Evolutionary conservation across 208 protist species (phyloP).

Genomic region (Trichomonas tenax): DNA sequence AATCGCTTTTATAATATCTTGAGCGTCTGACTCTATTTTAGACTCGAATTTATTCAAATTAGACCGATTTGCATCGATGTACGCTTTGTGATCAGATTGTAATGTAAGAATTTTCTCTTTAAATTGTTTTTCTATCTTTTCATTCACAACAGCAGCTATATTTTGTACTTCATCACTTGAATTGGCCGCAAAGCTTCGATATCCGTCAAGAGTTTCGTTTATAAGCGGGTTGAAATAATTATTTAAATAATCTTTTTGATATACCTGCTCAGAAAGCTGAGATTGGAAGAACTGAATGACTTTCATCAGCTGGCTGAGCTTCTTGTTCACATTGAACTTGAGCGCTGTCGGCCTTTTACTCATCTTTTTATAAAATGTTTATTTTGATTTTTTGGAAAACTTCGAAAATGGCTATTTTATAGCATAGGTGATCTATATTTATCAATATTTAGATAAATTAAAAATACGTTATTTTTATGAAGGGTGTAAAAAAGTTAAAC

Average conservation of each 20-base stretch:
- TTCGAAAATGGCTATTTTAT: too few relatives aligned
- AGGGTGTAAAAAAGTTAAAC: too few relatives aligned
- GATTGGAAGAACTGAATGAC: neutral
- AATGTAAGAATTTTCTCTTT: neutral
- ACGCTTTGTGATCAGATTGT: neutral
- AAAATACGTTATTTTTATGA: too few relatives aligned
- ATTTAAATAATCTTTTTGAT: neutral
- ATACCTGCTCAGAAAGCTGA: neutral
- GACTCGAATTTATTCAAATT: neutral
- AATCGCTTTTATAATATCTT: neutral
- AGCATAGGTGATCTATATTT: too few relatives aligned
- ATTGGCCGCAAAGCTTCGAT: neutral
- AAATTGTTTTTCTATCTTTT: neutral
- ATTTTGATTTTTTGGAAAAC: too few relatives aligned
- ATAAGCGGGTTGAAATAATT: neutral
- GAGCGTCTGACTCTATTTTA: neutral
- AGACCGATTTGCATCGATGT: neutral
- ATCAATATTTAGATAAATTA: too few relatives aligned
- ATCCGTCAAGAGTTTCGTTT: neutral
- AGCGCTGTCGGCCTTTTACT: neutral
- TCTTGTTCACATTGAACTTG: conserved; percentile 2
- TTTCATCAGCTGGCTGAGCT: neutral
- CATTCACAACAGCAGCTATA: neutral
- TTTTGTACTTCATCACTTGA: neutral
- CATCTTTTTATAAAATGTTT: neutral